Conservation (phyloP, 1,284 basidiomycete species). For the Sanguinoderma infundibulare region DNA sequence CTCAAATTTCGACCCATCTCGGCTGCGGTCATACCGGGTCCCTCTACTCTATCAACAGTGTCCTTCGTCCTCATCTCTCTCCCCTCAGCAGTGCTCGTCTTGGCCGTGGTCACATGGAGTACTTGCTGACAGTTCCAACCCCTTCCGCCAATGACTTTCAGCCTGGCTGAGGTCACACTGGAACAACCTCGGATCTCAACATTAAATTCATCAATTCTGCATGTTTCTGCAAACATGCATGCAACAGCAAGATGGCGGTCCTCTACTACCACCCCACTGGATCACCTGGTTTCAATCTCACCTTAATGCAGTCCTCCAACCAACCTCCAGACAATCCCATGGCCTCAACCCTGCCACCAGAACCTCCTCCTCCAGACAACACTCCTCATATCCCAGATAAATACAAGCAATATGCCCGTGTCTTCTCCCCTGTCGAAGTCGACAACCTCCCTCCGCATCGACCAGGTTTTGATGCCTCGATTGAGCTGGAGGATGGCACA, state of each 20-base stretch:
- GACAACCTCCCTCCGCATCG: conserved; percentile 21
- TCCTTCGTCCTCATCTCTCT: too few relatives aligned
- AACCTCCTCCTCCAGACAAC: background rate
- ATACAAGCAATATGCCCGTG: conserved; percentile 4
- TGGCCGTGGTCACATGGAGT: too few relatives aligned
- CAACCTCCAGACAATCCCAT: background rate
- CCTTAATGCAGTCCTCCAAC: background rate
- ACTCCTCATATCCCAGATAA: conserved; percentile 4
- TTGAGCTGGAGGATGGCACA: conserved; percentile 22
- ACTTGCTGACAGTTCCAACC: too few relatives aligned
- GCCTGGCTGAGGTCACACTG: too few relatives aligned
- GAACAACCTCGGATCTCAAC: background rate
- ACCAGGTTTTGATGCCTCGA: conserved; percentile 8
- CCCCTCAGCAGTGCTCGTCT: too few relatives aligned
- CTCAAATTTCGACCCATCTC: background rate
- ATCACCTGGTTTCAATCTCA: background rate
- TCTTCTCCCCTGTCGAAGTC: conserved; percentile 17
- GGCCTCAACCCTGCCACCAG: background rate
- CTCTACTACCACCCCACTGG: conserved; percentile 3
- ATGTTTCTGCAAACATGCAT: conserved; percentile 10
- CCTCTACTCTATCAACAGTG: too few relatives aligned
- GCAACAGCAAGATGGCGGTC: background rate
- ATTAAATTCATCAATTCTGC: conserved; percentile 6
- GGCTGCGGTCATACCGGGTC: conserved; percentile 10
- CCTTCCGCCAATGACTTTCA: too few relatives aligned